Percentiles rank a stretch among this genome's conserved stretches.
Conservation (phyloP, 345 rosid genomes). For the Leavenworthia alabamica region DNA sequence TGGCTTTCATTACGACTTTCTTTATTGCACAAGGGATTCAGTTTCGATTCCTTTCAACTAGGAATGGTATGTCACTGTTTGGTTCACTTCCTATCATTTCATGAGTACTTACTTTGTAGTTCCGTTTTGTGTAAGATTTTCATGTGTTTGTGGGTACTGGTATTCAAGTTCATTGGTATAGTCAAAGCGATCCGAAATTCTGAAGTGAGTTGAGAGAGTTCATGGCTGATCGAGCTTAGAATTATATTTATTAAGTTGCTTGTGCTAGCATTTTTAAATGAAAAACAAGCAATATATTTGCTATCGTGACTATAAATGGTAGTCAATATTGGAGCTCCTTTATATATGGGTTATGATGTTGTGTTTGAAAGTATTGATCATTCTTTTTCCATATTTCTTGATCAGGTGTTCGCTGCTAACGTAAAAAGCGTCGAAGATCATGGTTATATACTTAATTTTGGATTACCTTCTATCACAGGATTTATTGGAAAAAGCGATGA, state of each 20-base stretch:
- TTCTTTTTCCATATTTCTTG: conserved; percentile 15
- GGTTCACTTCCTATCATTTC: conserved; percentile 14
- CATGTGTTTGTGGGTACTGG: neutral
- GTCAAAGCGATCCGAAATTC: neutral
- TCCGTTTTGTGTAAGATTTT: neutral
- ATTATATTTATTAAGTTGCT: conserved; percentile 2
- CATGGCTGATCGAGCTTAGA: neutral
- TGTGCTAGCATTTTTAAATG: neutral
- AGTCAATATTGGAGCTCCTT: neutral
- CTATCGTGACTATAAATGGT: neutral
- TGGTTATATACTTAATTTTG: conserved; percentile 91
- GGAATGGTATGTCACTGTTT: conserved; percentile 68
- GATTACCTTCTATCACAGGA: conserved; percentile 67
- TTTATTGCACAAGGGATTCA: conserved; percentile 61
- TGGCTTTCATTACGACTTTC: conserved; percentile 92
- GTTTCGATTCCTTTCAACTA: conserved; percentile 67
- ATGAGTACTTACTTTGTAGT: neutral
- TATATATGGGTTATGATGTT: neutral
- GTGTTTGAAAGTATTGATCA: neutral
- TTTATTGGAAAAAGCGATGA: conserved; percentile 52
- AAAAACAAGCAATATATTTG: conserved; percentile 4
- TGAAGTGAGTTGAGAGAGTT: neutral
- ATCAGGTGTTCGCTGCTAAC: conserved; percentile 63
- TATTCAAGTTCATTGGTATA: neutral
- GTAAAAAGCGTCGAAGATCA: conserved; percentile 95